Base-by-base conservation (phyloP, 352 stramenopile species). In the Phytopythium kandeliae region DNA sequence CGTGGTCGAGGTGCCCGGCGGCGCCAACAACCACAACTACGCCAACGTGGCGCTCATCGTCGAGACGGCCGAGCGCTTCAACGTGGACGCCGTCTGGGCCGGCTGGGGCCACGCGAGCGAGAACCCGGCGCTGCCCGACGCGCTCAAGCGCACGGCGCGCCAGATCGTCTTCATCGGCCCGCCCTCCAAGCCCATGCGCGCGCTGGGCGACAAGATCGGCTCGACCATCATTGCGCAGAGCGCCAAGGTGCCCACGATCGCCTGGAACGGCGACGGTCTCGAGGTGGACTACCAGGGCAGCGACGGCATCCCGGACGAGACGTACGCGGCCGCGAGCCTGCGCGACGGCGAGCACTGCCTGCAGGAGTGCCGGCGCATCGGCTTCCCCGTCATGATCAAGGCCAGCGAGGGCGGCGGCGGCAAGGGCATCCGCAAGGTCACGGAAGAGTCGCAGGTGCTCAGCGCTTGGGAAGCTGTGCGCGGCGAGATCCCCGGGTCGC, bases 11-110 rank as follows among this genome's bases (percentile, higher is more conserved):
- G 98, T 99, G 46, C 98, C 97, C 21, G 97, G 97, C 49, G 98
- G 98, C 48, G 96, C 96, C 47, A 99, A 99, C 86, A 99, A 99
- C 82, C 98, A 99, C 90, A 99, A 99, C 83, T 99, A 99, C 73
- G 97, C 97, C 64, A 99, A 99, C 77, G 97, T 99, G 16, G 86
- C 85, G 38, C 85, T 99, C 25, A 99, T 99, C 66, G 90, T 99
- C 22, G 95, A 99, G 79, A 96, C 98, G 33, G 96, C 96, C 15
- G 91, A 98, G 50, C 81, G 97, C 16, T 98, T 96, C 67, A 75
- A 89, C 42, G 96, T 99, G 10, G 94, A 99, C 65, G 96, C 96
- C 26, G 96, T 99, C 3, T 99, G 97, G 97, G 96, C 96, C 24
- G 96, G 97, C 42, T 99, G 97, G 97, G 97, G 97, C 60, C 97